Evolutionary conservation across 345 rosid genomes (phyloP).

Genomic region (Eucalyptus lansdowneana): DNA sequence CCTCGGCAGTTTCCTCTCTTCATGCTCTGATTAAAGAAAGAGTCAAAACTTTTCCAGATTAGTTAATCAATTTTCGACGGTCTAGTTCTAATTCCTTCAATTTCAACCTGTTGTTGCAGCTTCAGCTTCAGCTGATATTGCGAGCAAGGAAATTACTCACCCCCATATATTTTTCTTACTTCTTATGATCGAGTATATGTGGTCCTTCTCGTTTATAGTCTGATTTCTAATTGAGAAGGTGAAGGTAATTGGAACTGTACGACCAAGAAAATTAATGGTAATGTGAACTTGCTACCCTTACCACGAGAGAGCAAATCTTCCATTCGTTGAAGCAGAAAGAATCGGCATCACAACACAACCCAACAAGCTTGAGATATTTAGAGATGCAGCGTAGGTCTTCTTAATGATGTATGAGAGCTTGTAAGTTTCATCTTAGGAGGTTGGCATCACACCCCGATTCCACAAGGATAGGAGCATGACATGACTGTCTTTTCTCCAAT

Average conservation of each 20-base stretch:
- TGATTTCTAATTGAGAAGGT: not conserved
- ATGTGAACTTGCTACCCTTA: not conserved
- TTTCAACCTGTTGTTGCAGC: not conserved
- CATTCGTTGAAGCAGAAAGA: not conserved
- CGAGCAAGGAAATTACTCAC: not conserved
- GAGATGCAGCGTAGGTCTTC: not conserved
- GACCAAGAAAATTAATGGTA: not conserved
- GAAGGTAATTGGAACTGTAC: not conserved
- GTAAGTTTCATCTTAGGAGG: not conserved
- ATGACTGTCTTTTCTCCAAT: too few species aligned
- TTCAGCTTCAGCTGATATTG: not conserved
- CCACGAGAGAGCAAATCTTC: not conserved
- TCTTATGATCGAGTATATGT: not conserved
- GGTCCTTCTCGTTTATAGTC: not conserved
- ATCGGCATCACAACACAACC: not conserved
- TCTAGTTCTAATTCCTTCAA: not conserved
- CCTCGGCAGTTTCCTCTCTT: not conserved
- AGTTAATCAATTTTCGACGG: not conserved
- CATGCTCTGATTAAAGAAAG: not conserved
- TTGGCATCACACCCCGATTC: not conserved
- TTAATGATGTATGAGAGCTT: not conserved
- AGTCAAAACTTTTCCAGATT: not conserved
- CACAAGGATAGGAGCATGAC: too few species aligned
- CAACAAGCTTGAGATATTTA: not conserved
- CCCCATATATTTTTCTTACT: not conserved